A percentile compares a stretch with the other conserved stretches of the same genome.
Evolutionary conservation across 2,329 filamentous ascomycete genomes (phyloP).

Genomic region (Arthrocladium fulminans): DNA sequence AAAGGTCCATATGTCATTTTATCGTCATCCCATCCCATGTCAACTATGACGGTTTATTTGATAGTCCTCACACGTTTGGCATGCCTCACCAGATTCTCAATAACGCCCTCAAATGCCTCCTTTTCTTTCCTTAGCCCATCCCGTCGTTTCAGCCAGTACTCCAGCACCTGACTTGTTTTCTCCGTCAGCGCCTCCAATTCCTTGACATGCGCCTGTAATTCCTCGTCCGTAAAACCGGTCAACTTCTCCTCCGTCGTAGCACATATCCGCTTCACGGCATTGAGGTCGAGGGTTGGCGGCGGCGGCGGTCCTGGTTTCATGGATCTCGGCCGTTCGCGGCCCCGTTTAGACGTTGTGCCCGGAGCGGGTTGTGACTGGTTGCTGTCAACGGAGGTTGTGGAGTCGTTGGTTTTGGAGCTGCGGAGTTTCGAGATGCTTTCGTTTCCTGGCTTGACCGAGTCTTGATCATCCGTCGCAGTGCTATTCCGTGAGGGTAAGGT

Average conservation of each 20-base stretch:
- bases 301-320: constrained; percentile 43
- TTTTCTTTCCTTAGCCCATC: constrained; percentile 84
- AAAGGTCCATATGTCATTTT: neutral
- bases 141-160: constrained; percentile 78
- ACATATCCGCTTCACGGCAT: constrained; percentile 68
- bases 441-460: constrained; percentile 13
- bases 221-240: constrained; percentile 65
- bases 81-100: constrained; percentile 91
- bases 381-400: constrained; percentile 25
- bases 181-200: constrained; percentile 60
- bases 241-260: constrained; percentile 77
- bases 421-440: constrained; percentile 23
- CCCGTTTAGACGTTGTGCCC: constrained; percentile 29
- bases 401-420: constrained; percentile 28
- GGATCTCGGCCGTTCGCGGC: constrained; percentile 38
- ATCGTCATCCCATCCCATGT: neutral
- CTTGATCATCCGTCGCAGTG: constrained; percentile 48
- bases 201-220: constrained; percentile 63
- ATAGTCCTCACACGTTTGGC: constrained; percentile 65
- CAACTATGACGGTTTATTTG: neutral
- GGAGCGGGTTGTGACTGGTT: constrained; percentile 24
- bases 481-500: constrained; percentile 45
- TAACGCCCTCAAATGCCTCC: constrained; percentile 90
- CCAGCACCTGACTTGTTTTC: constrained; percentile 66
- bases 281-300: constrained; percentile 68